These are phyloP conservation scores for Inga oerstediana DNA, from an alignment of 306 rosid genomes.

Conservation along the genomic window DNA sequence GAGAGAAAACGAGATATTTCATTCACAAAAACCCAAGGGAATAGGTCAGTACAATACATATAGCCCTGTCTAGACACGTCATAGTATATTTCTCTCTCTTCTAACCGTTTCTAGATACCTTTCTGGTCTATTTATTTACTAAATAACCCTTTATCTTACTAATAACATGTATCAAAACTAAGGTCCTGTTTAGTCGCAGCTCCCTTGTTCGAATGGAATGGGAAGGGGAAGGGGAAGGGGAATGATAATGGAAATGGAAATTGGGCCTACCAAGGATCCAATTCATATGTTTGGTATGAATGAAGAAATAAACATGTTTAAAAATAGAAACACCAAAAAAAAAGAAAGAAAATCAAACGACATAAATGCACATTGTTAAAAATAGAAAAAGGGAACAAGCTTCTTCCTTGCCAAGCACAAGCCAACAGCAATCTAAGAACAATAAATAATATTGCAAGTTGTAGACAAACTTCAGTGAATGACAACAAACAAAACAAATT, in stretches of 20 bases:
- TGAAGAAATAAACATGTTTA: not conserved
- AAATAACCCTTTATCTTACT: too few species aligned
- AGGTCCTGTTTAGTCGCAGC: not conserved
- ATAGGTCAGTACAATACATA: too few species aligned
- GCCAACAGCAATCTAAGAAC: not conserved
- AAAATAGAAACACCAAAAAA: not conserved
- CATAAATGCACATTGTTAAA: not conserved
- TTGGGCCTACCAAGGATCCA: not conserved
- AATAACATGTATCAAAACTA: too few species aligned
- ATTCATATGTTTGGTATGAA: not conserved
- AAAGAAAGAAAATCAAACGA: not conserved
- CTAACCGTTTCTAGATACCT: too few species aligned
- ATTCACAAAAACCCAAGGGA: too few species aligned
- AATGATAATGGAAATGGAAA: not conserved
- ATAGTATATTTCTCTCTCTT: too few species aligned
- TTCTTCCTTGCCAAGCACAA: not conserved
- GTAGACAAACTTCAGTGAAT: constrained; percentile 8
- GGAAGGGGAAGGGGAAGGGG: not conserved
- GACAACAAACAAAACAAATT: constrained; percentile 1
- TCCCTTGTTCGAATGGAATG: not conserved
- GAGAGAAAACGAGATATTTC: too few species aligned
- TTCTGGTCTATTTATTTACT: too few species aligned
- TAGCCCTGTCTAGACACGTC: too few species aligned
- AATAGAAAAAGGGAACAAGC: not conserved
- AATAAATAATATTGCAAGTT: constrained; percentile 8